These are phyloP conservation scores for Massarina eburnea DNA, from an alignment of 2,329 filamentous ascomycete species.

Conservation along the genomic window DNA sequence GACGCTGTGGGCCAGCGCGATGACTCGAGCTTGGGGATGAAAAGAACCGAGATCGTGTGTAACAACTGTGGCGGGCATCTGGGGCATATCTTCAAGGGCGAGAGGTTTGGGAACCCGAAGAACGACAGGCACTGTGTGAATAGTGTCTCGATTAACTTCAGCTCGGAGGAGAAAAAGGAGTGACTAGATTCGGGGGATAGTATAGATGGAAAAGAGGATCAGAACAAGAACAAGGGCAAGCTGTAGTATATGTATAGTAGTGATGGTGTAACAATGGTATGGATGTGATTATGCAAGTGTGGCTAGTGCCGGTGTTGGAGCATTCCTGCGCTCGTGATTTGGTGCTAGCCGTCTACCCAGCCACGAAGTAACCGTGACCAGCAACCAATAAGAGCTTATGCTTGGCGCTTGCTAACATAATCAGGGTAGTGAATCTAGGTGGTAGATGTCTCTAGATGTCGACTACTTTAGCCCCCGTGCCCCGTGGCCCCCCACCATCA, in stretches of 20 bases:
- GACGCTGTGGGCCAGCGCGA: conserved; percentile 83
- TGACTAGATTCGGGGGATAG: conserved; percentile 13
- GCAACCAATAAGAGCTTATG: no score
- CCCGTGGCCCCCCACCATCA: no score
- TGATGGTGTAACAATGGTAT: conserved; percentile 10
- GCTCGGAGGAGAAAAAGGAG: conserved; percentile 60
- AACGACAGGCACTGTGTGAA: conserved; percentile 98
- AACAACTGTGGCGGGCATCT: conserved; percentile 90
- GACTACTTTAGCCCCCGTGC: no score
- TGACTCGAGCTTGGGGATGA: conserved; percentile 78
- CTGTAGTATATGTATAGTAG: conserved; percentile 12
- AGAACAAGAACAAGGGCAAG: not conserved
- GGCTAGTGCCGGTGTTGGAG: not conserved
- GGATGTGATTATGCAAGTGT: no score
- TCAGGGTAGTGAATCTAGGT: no score
- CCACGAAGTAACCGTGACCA: no score
- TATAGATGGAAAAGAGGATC: not conserved
- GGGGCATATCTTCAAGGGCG: conserved; percentile 89
- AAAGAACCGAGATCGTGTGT: conserved; percentile 90
- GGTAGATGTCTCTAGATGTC: no score
- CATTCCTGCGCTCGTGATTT: not conserved
- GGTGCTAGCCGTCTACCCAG: no score
- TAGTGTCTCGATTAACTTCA: conserved; percentile 85
- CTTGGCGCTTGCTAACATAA: no score
- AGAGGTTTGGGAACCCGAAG: conserved; percentile 80